Evolutionary conservation across 495 filamentous ascomycete genomes (phyloP), one percentile per base, ranked within the genome.

Genomic region (Viridothelium virens): DNA sequence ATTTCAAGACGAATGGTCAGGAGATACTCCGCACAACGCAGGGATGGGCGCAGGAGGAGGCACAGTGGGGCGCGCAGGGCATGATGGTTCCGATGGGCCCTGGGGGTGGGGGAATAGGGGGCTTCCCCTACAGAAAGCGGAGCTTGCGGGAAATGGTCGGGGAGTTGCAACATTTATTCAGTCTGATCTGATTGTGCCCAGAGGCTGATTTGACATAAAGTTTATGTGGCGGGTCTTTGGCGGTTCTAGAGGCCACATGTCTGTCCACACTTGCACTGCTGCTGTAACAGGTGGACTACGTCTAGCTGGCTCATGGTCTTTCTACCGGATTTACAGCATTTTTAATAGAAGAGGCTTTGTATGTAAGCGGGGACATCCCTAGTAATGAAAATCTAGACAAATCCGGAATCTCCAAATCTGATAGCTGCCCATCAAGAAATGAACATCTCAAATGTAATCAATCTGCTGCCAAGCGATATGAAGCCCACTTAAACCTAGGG

Each of bases 111-210:
- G 53, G 53, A 3, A 59, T 59, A 31, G 31, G n/a, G 53, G 53
- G 31, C 3, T 31, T 31, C 0, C 36, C 31, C 25, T 36, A 59
- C 14, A 33, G 3, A 9, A 31, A 9, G 31, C 53, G 53, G 31
- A 11, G 11, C n/a, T 59, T 59, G 53, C 33, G 53, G 31, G 53
- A 59, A 31, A 59, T 31, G 18, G 53, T 14, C 0, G 7, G 36
- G 53, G 53, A 59, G 53, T 59, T 59, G 53, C 53, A 59, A 31
- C 53, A 36, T 7, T 36, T 59, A 31, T 59, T 59, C 25, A 59
- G 53, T 36, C 4, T 59, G 53, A 59, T 59, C 36, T 59, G 31
- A 59, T 44, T 7, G 7, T 7, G 41, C 14, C 41, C 1, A 14
- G 41, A 44, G 41, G 25, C 25, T 25, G 25, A 25, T 1, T 44